Conservation (phyloP, 331 rosid species). For the Ulmus americana region DNA sequence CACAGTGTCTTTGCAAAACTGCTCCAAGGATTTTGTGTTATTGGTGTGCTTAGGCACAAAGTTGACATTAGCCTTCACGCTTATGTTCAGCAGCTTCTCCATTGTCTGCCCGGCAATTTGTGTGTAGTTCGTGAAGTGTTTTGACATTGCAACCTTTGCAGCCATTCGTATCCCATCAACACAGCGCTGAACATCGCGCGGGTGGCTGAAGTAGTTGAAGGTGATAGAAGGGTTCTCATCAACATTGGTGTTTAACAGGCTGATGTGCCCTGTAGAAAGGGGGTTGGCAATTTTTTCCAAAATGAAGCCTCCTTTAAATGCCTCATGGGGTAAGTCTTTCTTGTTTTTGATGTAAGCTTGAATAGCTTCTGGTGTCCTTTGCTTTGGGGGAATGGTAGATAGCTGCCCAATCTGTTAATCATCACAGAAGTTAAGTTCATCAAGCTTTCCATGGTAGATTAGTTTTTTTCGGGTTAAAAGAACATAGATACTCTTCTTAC, state of each 20-base stretch:
- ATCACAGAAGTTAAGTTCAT: slow-evolving; percentile 2
- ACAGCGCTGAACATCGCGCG: slow-evolving; percentile 66
- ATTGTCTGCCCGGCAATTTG: slow-evolving; percentile 29
- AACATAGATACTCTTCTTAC: slow-evolving; percentile 29
- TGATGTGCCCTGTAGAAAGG: slow-evolving; percentile 63
- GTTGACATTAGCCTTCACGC: slow-evolving; percentile 74
- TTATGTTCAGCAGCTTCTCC: slow-evolving; percentile 64
- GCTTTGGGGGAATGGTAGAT: slow-evolving; percentile 82
- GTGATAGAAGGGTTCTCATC: slow-evolving; percentile 74
- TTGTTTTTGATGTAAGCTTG: slow-evolving; percentile 49
- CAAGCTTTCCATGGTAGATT: neutral
- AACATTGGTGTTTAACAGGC: slow-evolving; percentile 52
- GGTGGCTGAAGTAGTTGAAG: slow-evolving; percentile 92
- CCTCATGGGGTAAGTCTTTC: slow-evolving; percentile 65
- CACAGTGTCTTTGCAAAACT: slow-evolving; percentile 87
- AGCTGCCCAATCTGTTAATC: slow-evolving; percentile 82
- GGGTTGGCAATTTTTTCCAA: slow-evolving; percentile 69
- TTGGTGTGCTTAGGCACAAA: slow-evolving; percentile 61
- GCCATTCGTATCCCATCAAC: slow-evolving; percentile 73
- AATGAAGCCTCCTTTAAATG: slow-evolving; percentile 84
- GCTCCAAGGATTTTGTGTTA: slow-evolving; percentile 72
- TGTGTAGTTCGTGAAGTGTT: slow-evolving; percentile 61
- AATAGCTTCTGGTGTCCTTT: slow-evolving; percentile 66
- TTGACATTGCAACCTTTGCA: slow-evolving; percentile 51
- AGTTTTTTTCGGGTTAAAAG: neutral